Percentiles rank a stretch among this genome's conserved stretches.
Conservation (phyloP, 768 basidiomycete genomes). For the Lactarius evosmus region DNA sequence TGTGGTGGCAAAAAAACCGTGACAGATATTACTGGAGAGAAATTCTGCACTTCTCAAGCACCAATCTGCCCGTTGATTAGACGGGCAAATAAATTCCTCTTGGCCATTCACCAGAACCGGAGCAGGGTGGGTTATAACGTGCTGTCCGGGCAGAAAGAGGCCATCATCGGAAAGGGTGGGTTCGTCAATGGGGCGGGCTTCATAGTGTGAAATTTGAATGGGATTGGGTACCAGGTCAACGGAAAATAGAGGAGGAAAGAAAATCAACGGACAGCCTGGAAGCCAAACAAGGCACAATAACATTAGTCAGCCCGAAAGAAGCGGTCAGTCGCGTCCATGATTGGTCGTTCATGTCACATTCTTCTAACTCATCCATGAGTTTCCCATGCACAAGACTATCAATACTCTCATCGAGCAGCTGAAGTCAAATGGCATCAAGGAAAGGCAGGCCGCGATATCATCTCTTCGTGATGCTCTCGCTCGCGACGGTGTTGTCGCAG, state of each 20-base stretch:
- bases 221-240: background rate
- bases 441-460: slow-evolving; percentile 61
- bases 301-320: slow-evolving; percentile 13
- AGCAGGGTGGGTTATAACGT: slow-evolving; percentile 27
- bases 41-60: slow-evolving; percentile 28
- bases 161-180: slow-evolving; percentile 1
- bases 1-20: slow-evolving; percentile 28
- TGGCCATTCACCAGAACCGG: slow-evolving; percentile 32
- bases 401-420: slow-evolving; percentile 50
- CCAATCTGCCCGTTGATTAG: slow-evolving; percentile 27
- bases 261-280: background rate
- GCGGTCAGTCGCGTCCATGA: background rate
- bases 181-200: background rate
- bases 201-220: background rate
- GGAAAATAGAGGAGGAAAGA: background rate
- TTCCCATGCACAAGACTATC: slow-evolving; percentile 41
- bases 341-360: background rate
- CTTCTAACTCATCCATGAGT: slow-evolving; percentile 12
- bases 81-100: slow-evolving; percentile 17
- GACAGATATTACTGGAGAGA: slow-evolving; percentile 7
- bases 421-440: slow-evolving; percentile 61
- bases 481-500: slow-evolving; percentile 43
- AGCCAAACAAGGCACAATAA: slow-evolving; percentile 20
- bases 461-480: slow-evolving; percentile 51
- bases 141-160: slow-evolving; percentile 32